Evolutionary conservation across 2,329 filamentous ascomycete genomes (phyloP).

Genomic region (Fusarium cicatricum): DNA sequence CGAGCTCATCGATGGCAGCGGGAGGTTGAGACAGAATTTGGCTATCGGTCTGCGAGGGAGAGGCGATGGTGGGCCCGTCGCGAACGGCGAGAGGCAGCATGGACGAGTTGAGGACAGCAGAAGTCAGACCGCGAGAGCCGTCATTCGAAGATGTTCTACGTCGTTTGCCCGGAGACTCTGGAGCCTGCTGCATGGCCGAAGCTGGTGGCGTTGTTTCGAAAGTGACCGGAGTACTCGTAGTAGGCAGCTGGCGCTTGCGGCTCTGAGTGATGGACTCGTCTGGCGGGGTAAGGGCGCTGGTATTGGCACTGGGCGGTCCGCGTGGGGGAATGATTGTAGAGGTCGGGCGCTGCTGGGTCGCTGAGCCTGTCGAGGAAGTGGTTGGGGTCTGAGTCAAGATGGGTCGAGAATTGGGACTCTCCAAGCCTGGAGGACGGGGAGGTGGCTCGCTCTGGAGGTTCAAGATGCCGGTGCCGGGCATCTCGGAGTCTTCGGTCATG

Average conservation of each 20-base stretch:
- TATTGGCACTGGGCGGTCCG: slow-evolving; percentile 48
- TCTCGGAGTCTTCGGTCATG: slow-evolving; percentile 56
- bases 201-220: slow-evolving; percentile 38
- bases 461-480: slow-evolving; percentile 57
- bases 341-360: slow-evolving; percentile 38
- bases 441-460: slow-evolving; percentile 52
- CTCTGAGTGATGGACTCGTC: slow-evolving; percentile 58
- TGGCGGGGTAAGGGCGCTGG: slow-evolving; percentile 62
- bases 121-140: slow-evolving; percentile 38
- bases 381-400: slow-evolving; percentile 43
- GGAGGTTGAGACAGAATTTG: slow-evolving; percentile 29
- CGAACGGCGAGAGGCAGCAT: slow-evolving; percentile 31
- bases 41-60: slow-evolving; percentile 34
- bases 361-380: slow-evolving; percentile 35
- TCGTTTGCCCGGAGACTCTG: slow-evolving; percentile 47
- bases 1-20: slow-evolving; percentile 49
- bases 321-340: slow-evolving; percentile 51
- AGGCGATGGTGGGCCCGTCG: slow-evolving; percentile 26
- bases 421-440: slow-evolving; percentile 33
- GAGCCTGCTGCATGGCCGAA: slow-evolving; percentile 38
- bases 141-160: slow-evolving; percentile 44
- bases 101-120: slow-evolving; percentile 43
- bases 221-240: slow-evolving; percentile 21
- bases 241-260: slow-evolving; percentile 53
- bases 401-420: slow-evolving; percentile 42